These are phyloP conservation scores for Exophiala calicioides DNA, from an alignment of 2,329 filamentous ascomycete species.

Conservation along the genomic window DNA sequence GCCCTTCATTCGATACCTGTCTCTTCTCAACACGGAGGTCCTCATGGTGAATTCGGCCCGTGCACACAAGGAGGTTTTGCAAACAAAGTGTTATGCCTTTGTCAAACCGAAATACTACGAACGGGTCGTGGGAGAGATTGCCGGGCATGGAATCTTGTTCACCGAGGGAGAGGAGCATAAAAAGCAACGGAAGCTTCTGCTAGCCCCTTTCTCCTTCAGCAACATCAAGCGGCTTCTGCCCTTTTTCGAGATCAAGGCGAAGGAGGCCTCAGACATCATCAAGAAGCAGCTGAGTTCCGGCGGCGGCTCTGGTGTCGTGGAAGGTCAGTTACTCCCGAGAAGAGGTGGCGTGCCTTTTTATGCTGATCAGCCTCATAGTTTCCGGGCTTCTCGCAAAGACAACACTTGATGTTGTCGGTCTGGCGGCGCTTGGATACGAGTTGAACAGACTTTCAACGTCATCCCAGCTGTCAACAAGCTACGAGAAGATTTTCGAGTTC, in stretches of 20 bases:
- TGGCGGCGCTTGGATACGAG: conserved; percentile 32
- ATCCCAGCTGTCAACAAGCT: conserved; percentile 28
- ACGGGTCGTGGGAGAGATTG: conserved; percentile 40
- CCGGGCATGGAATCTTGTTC: conserved; percentile 41
- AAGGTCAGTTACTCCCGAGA: no score
- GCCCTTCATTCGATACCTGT: conserved; percentile 44
- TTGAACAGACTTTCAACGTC: conserved; percentile 28
- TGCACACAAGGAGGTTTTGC: conserved; percentile 42
- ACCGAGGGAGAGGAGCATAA: conserved; percentile 41
- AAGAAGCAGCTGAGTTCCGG: neutral
- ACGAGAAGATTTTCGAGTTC: conserved; percentile 31
- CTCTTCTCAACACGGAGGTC: conserved; percentile 40
- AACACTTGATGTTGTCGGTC: conserved; percentile 29
- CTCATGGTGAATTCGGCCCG: conserved; percentile 42
- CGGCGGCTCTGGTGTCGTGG: neutral
- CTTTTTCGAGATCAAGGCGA: conserved; percentile 40
- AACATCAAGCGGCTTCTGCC: conserved; percentile 42
- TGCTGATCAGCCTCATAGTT: neutral
- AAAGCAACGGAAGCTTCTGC: conserved; percentile 39
- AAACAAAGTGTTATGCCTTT: conserved; percentile 44
- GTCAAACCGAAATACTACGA: conserved; percentile 40
- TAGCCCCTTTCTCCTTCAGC: no score
- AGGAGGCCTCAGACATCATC: conserved; percentile 5
- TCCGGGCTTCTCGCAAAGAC: neutral
- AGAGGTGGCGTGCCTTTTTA: neutral